Conservation (phyloP, 169 alveolate species). For the Cyclospora cayetanensis region DNA sequence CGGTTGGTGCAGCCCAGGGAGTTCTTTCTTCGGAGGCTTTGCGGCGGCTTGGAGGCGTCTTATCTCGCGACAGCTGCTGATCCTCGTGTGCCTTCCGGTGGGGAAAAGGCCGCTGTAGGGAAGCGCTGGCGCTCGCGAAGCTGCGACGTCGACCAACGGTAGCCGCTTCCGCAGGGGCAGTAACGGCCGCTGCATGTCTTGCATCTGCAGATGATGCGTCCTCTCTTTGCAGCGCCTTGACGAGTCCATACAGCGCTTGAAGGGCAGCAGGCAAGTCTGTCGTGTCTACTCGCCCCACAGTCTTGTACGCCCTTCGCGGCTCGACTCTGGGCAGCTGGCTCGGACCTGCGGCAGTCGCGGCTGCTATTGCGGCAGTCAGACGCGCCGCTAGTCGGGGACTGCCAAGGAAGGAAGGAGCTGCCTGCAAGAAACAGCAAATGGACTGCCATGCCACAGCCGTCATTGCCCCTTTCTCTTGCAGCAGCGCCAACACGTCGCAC, state of each 20-base stretch:
- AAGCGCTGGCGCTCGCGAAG: background rate
- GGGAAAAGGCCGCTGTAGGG: too few species aligned
- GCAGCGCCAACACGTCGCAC: conserved; percentile 49
- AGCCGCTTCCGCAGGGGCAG: background rate
- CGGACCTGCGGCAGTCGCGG: conserved; percentile 6
- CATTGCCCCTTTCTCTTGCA: conserved; percentile 61
- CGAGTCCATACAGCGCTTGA: conserved; percentile 51
- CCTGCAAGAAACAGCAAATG: conserved; percentile 49
- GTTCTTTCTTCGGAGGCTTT: too few species aligned
- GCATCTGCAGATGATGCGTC: conserved; percentile 8
- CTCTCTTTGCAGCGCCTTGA: conserved; percentile 50
- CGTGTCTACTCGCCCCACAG: background rate
- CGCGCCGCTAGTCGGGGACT: conserved; percentile 56
- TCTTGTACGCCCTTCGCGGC: background rate
- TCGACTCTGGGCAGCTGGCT: background rate
- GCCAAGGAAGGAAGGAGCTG: conserved; percentile 26
- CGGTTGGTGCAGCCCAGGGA: too few species aligned
- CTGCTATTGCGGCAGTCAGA: conserved; percentile 30
- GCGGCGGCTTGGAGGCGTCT: too few species aligned
- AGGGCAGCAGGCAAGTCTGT: conserved; percentile 61
- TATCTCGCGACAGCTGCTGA: too few species aligned
- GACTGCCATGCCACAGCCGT: conserved; percentile 63
- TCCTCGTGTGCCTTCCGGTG: too few species aligned
- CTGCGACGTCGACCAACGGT: background rate
- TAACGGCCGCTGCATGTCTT: background rate